Evolutionary conservation across 495 filamentous ascomycete genomes (phyloP), one percentile per base, ranked within the genome.

Genomic region (Echria macrotheca): DNA sequence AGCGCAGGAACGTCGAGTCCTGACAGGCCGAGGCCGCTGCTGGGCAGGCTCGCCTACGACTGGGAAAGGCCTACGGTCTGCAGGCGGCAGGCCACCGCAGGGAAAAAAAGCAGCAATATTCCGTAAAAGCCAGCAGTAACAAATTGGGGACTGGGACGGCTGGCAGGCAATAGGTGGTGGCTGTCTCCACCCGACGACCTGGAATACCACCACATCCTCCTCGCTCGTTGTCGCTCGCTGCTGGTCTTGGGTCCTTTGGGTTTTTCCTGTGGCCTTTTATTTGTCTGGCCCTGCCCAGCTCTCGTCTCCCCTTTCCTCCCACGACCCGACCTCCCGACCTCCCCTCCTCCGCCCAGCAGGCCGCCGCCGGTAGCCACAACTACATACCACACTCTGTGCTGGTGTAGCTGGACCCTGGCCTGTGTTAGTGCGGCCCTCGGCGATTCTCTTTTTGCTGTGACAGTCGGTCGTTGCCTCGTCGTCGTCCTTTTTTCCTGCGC

Each of bases 391-490:
- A 9, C 35, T 36, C 15, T 23, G 4, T 48, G 26, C 35, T 38
- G 46, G 21, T 39, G 35, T 29, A 21, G 46, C 46, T 47, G 32
- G 32, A 15, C 52, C 31, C 47, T 33, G 32, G n/a, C n/a, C n/a
- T 36, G 47, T 12, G 12, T 18, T n/a, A 19, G 15, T 41, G 38
- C 18, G 4, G 2, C 19, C 4, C 21, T 14, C 19, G 48, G 26
- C 36, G 44, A 12, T 29, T 39, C 25, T 47, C n/a, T 19, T 26
- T 18, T 35, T 50, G 41, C 42, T 22, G 38, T 21, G 22, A 35
- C 26, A 49, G 50, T 52, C 49, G 49, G 49, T 52, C 49, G 49
- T 51, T 45, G 49, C 31, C 41, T 37, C 31, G 18, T 22, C 11
- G 22, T 25, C 18, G 7, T 39, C 40, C 28, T 28, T 19, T 17